phyloP scores from a whole-genome alignment of 495 filamentous ascomycete genomes.

The Penicillium mononematosum region DNA sequence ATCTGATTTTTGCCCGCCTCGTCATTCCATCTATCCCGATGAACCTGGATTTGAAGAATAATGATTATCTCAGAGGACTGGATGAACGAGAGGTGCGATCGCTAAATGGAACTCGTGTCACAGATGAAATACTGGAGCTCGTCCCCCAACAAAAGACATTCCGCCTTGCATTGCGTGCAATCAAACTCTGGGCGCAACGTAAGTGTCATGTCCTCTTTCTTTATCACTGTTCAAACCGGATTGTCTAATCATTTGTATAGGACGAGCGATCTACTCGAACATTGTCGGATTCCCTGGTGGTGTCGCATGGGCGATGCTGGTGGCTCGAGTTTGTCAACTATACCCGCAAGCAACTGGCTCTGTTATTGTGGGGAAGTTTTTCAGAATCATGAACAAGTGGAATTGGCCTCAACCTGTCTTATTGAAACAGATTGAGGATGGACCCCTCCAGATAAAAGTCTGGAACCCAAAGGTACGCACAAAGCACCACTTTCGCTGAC shows the following conservation, averaged over 20 bases:
- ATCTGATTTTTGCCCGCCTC: conserved; percentile 87
- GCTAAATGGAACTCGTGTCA: conserved; percentile 90
- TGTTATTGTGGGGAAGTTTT: conserved; percentile 87
- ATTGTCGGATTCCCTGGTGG: conserved; percentile 95
- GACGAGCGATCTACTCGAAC: conserved; percentile 87
- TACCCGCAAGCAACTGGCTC: conserved; percentile 89
- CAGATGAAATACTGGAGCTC: conserved; percentile 81
- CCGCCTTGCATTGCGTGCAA: conserved; percentile 77
- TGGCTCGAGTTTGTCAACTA: conserved; percentile 93
- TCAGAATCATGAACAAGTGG: conserved; percentile 86
- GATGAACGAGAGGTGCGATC: conserved; percentile 83
- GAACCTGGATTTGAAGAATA: conserved; percentile 74
- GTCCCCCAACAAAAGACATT: conserved; percentile 90
- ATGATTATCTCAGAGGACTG: conserved; percentile 77
- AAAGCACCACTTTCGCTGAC: background rate
- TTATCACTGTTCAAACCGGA: background rate
- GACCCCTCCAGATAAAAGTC: conserved; percentile 72
- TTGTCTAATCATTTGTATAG: conserved; percentile 32
- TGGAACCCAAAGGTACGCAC: conserved; percentile 86
- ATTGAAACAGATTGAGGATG: conserved; percentile 84
- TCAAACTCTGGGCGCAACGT: conserved; percentile 96
- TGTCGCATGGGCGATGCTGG: conserved; percentile 96
- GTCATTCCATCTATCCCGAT: conserved; percentile 67
- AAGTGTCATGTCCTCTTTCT: conserved; percentile 20
- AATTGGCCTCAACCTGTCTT: conserved; percentile 90